phyloP scores from a whole-genome alignment of 371 early-diverging fungal species.

The Rhizopus arrhizus region DNA sequence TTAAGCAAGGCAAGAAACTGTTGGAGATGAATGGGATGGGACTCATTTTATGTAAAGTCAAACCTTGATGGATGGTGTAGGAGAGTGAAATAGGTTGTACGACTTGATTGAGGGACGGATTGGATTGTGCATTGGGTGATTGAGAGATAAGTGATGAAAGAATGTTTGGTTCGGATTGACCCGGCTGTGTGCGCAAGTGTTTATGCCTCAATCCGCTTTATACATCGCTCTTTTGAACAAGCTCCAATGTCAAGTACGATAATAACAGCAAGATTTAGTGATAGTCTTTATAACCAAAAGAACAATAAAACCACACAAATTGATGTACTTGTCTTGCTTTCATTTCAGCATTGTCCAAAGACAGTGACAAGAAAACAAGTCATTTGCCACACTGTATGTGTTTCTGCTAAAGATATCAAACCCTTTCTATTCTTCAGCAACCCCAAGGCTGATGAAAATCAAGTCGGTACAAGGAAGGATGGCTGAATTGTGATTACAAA shows the following conservation, averaged over 20 bases:
- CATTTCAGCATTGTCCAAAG: conserved; percentile 73
- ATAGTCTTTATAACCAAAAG: conserved; percentile 2
- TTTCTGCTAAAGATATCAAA: conserved; percentile 67
- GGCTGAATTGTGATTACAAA: conserved; percentile 36
- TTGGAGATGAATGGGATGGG: conserved; percentile 73
- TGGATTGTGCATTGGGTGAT: conserved; percentile 41
- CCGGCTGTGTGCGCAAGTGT: conserved; percentile 47
- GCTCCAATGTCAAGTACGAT: too few species aligned
- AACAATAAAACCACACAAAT: conserved; percentile 41
- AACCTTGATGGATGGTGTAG: conserved; percentile 73
- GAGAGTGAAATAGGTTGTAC: conserved; percentile 64
- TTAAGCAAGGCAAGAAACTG: conserved; percentile 59
- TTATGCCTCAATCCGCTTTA: conserved; percentile 25
- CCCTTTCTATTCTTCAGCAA: conserved; percentile 69
- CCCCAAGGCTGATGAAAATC: conserved; percentile 54
- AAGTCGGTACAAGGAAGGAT: conserved; percentile 57
- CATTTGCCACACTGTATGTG: conserved; percentile 52
- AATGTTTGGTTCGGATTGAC: conserved; percentile 53
- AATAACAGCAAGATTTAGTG: too few species aligned
- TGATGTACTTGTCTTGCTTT: conserved; percentile 63
- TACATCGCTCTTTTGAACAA: conserved; percentile 21
- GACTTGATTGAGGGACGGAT: conserved; percentile 56
- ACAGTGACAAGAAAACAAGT: conserved; percentile 18
- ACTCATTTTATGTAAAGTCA: conserved; percentile 68
- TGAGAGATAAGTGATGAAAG: conserved; percentile 63